Percentiles rank a stretch among this genome's conserved stretches.
phyloP scores from a whole-genome alignment of 129 eudicot species.

The Centaurea solstitialis region DNA sequence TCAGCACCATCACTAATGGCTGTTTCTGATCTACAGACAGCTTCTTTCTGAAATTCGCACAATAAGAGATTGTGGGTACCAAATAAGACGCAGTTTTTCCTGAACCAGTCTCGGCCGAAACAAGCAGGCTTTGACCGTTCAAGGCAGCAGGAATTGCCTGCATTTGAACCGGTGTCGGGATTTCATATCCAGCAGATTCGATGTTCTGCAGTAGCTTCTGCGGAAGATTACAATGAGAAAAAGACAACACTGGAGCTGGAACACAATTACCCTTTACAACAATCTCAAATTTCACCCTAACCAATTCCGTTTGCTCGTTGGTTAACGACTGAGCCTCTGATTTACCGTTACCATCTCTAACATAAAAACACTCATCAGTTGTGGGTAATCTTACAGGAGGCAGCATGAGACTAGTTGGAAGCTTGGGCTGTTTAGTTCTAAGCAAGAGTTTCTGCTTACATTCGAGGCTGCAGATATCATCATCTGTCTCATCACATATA shows the following conservation, averaged over 20 bases:
- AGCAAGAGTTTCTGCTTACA: slow-evolving; percentile 63
- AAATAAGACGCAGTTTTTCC: slow-evolving; percentile 92
- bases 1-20: slow-evolving; percentile 66
- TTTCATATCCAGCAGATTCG: slow-evolving; percentile 77
- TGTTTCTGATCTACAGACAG: slow-evolving; percentile 31
- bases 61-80: slow-evolving; percentile 65
- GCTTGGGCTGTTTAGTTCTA: slow-evolving; percentile 42
- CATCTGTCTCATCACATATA: slow-evolving; percentile 96
- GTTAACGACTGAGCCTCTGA: slow-evolving; percentile 28
- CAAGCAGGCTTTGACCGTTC: slow-evolving; percentile 69
- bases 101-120: slow-evolving; percentile 94
- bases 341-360: slow-evolving; percentile 44
- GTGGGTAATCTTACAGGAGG: slow-evolving; percentile 57
- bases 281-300: slow-evolving; percentile 71
- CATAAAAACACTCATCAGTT: slow-evolving; percentile 79
- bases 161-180: slow-evolving; percentile 98
- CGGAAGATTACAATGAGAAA: slow-evolving; percentile 66
- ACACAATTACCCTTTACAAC: slow-evolving; percentile 55
- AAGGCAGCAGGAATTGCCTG: slow-evolving; percentile 93
- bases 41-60: slow-evolving; percentile 42
- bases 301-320: slow-evolving; percentile 36
- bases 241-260: slow-evolving; percentile 70
- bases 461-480: slow-evolving; percentile 94
- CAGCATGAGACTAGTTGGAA: slow-evolving; percentile 31
- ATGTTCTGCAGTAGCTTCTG: slow-evolving; percentile 73